These are phyloP conservation scores for Pyrenophora teres DNA, from an alignment of 2,329 filamentous ascomycete genomes.

Conservation along the genomic window DNA sequence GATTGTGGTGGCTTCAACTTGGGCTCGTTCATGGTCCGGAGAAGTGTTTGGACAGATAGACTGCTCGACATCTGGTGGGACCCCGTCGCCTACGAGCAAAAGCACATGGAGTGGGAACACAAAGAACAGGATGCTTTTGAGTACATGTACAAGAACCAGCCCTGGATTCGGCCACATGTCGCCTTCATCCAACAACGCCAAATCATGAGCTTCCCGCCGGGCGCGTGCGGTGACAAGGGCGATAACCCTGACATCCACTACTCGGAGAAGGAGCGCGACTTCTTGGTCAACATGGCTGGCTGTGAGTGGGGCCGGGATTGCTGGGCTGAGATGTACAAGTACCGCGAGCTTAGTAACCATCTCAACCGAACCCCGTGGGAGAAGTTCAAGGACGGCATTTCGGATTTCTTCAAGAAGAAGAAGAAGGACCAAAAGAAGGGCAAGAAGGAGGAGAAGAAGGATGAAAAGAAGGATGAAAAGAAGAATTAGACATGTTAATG, in stretches of 20 bases:
- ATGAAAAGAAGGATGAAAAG: constrained; percentile 25
- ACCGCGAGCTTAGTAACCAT: constrained; percentile 86
- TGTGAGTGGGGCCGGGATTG: constrained; percentile 97
- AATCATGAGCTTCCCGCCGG: constrained; percentile 92
- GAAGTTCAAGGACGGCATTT: constrained; percentile 57
- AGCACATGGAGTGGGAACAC: constrained; percentile 98
- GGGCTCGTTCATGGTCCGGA: constrained; percentile 88
- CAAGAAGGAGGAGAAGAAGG: constrained; percentile 12
- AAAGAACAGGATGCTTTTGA: constrained; percentile 97
- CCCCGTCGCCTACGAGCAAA: constrained; percentile 94
- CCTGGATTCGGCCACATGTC: constrained; percentile 87
- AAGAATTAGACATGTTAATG: constrained; percentile 10
- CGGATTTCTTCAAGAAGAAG: constrained; percentile 44
- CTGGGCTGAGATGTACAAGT: constrained; percentile 97
- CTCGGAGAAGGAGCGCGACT: constrained; percentile 81
- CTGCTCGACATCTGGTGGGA: constrained; percentile 98
- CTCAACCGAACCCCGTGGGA: constrained; percentile 86
- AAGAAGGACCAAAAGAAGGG: constrained; percentile 30
- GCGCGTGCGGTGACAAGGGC: constrained; percentile 80
- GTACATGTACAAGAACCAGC: constrained; percentile 86
- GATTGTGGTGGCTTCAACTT: constrained; percentile 97
- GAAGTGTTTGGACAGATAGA: constrained; percentile 87
- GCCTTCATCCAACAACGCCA: constrained; percentile 89
- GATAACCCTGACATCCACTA: constrained; percentile 84
- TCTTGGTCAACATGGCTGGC: constrained; percentile 97